Evolutionary conservation across 1,284 basidiomycete genomes (phyloP).

Genomic region (Xanthoconium separans): DNA sequence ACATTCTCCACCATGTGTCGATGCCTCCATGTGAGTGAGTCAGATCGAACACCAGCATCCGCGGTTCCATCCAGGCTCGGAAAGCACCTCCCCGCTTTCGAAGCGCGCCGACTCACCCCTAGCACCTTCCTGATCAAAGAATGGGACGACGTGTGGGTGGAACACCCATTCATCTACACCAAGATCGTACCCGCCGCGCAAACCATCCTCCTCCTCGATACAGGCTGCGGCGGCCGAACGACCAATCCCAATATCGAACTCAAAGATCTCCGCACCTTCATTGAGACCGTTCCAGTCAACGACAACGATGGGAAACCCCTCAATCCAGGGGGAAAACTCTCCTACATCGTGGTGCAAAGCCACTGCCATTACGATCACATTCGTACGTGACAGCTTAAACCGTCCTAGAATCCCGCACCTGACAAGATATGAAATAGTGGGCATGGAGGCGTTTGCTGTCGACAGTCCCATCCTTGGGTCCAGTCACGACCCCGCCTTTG

Average conservation of each 20-base stretch:
- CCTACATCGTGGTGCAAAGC: slow-evolving; percentile 48
- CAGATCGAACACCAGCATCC: background rate
- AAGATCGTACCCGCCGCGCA: slow-evolving; percentile 41
- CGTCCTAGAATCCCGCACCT: background rate
- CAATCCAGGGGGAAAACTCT: slow-evolving; percentile 41
- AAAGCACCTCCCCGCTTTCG: slow-evolving; percentile 37
- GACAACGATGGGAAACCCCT: slow-evolving; percentile 45
- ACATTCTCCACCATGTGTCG: background rate
- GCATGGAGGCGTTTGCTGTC: slow-evolving; percentile 46
- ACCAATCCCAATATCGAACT: slow-evolving; percentile 39
- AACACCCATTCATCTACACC: slow-evolving; percentile 55
- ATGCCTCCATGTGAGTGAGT: background rate
- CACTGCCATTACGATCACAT: slow-evolving; percentile 63
- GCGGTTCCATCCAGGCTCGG: background rate
- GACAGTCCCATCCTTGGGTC: slow-evolving; percentile 50
- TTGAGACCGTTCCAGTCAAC: slow-evolving; percentile 44
- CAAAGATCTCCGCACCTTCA: slow-evolving; percentile 46
- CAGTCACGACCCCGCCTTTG: slow-evolving; percentile 43
- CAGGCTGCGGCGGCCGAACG: slow-evolving; percentile 51
- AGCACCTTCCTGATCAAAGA: slow-evolving; percentile 53
- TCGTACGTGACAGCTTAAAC: slow-evolving; percentile 33
- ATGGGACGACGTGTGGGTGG: slow-evolving; percentile 49
- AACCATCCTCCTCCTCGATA: slow-evolving; percentile 51
- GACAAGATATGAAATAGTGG: slow-evolving; percentile 35
- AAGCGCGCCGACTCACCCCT: slow-evolving; percentile 41